phyloP scores from a whole-genome alignment of 2,329 filamentous ascomycete species.

The Claviceps sp. region DNA sequence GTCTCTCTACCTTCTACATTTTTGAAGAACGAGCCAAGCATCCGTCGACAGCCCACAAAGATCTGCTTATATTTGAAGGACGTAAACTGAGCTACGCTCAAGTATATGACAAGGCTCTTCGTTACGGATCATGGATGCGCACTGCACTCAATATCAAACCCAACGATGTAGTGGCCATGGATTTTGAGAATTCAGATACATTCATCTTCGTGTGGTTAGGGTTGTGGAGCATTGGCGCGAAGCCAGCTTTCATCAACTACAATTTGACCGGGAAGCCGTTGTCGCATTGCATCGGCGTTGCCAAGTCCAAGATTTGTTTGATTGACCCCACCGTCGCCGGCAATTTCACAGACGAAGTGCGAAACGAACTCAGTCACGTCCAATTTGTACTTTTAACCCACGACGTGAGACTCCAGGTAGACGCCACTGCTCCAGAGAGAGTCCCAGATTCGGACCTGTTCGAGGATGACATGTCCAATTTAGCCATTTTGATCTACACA shows the following conservation, averaged over 20 bases:
- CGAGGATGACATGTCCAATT: conserved; percentile 36
- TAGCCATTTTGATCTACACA: conserved; percentile 70
- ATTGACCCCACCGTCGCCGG: conserved; percentile 49
- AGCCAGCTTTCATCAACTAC: conserved; percentile 80
- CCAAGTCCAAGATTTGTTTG: conserved; percentile 53
- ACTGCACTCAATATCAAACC: conserved; percentile 48
- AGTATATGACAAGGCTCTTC: conserved; percentile 55
- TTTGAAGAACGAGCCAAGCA: conserved; percentile 53
- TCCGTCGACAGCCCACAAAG: conserved; percentile 34
- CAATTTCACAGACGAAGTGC: conserved; percentile 45
- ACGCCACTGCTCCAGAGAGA: conserved; percentile 37
- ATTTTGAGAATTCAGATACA: conserved; percentile 69
- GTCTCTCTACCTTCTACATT: conserved; percentile 59
- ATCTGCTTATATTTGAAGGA: conserved; percentile 57
- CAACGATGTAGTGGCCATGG: conserved; percentile 65
- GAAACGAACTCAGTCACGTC: conserved; percentile 33
- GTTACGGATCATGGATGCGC: conserved; percentile 65
- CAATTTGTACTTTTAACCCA: conserved; percentile 49
- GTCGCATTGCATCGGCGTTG: conserved; percentile 58
- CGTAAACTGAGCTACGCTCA: conserved; percentile 61
- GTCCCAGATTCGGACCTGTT: conserved; percentile 43
- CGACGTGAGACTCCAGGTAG: conserved; percentile 41
- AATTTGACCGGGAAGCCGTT: conserved; percentile 61
- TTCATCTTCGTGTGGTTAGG: conserved; percentile 67
- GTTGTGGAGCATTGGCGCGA: conserved; percentile 71